These are phyloP conservation scores for Guadua angustifolia DNA, from an alignment of 176 grass and related monocot genomes.

Conservation along the genomic window DNA sequence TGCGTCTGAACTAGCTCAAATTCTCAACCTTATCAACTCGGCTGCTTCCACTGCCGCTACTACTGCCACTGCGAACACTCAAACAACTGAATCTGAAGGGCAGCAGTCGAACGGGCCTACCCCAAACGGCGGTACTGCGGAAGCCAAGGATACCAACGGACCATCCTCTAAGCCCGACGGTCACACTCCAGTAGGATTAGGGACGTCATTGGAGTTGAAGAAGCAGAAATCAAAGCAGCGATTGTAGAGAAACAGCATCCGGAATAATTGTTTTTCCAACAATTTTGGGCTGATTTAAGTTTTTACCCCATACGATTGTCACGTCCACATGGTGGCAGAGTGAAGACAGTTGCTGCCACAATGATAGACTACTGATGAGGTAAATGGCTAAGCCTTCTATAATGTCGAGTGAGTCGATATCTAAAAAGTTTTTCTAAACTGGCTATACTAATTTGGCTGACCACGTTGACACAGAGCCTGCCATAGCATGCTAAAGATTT, in stretches of 20 bases:
- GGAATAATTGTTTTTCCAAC: not conserved
- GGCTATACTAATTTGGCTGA: no score
- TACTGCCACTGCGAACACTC: conserved; percentile 31
- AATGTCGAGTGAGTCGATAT: conserved; percentile 1
- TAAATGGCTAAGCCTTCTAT: conserved; percentile 14
- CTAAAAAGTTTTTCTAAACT: no score
- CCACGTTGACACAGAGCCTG: no score
- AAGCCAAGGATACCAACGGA: conserved; percentile 35
- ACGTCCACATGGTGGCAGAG: conserved; percentile 36
- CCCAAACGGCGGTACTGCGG: conserved; percentile 36
- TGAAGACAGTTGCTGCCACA: conserved; percentile 26
- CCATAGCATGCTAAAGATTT: no score
- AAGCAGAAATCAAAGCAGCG: conserved; percentile 82
- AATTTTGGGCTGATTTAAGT: conserved; percentile 44
- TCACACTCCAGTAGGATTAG: conserved; percentile 74
- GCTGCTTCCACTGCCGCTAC: not conserved
- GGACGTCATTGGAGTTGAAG: conserved; percentile 74
- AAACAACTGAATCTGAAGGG: conserved; percentile 30
- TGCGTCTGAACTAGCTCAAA: conserved; percentile 49
- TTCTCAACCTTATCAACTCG: conserved; percentile 74
- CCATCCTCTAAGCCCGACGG: conserved; percentile 27
- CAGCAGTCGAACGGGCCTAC: conserved; percentile 35
- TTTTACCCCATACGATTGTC: conserved; percentile 46
- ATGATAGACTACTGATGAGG: conserved; percentile 41
- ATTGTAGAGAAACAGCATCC: conserved; percentile 6